Conservation (phyloP, 805 yeast genomes). For the Saccharomyces mikatae region DNA sequence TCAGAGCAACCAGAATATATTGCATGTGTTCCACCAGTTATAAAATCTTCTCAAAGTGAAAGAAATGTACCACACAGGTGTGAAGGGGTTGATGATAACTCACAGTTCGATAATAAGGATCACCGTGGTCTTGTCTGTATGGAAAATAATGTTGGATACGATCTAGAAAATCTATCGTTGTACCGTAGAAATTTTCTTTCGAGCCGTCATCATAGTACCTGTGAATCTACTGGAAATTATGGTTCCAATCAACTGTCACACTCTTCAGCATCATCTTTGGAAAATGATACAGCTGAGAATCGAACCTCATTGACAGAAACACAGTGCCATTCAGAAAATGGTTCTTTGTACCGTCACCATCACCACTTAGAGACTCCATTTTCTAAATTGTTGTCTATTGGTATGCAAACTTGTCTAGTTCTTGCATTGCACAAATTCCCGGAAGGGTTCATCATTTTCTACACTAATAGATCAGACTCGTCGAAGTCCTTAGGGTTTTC, state of each 20-base stretch:
- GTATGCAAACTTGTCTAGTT: conserved; percentile 83
- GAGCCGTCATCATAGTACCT: conserved; percentile 7
- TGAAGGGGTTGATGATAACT: neutral
- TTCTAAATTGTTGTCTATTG: conserved; percentile 74
- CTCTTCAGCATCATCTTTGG: neutral
- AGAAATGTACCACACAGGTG: neutral
- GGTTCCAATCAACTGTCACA: conserved; percentile 2
- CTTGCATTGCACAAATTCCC: conserved; percentile 87
- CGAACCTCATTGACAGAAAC: conserved; percentile 10
- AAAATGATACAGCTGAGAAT: neutral
- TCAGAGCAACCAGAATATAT: conserved; percentile 5
- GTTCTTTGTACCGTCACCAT: conserved; percentile 48
- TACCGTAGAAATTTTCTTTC: conserved; percentile 27
- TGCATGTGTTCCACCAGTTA: conserved; percentile 8
- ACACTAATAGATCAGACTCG: conserved; percentile 41
- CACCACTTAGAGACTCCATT: conserved; percentile 74
- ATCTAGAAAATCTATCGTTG: conserved; percentile 28
- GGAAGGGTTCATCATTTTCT: conserved; percentile 83
- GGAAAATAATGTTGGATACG: conserved; percentile 31
- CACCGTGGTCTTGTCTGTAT: conserved; percentile 19
- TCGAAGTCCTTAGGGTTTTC: conserved; percentile 55
- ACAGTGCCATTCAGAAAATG: conserved; percentile 19
- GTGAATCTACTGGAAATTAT: conserved; percentile 1
- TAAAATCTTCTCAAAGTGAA: neutral
- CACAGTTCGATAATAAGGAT: conserved; percentile 1